Evolutionary conservation across 257 asterid species (phyloP).

Genomic region (Hygrophila difformis): DNA sequence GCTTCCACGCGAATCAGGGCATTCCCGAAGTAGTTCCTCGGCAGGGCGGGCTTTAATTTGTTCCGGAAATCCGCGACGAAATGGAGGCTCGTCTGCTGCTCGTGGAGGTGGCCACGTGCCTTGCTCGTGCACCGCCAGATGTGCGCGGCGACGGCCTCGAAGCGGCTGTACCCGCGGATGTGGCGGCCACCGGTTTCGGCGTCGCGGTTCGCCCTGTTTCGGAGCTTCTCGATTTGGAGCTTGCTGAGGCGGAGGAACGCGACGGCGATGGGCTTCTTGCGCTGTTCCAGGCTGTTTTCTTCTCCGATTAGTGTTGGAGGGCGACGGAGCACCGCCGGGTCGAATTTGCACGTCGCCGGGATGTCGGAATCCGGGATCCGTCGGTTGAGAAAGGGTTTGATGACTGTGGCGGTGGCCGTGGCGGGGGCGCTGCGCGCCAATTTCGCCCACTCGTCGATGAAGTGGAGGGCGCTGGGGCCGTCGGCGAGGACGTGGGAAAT

Average conservation of each 20-base stretch:
- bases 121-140: conserved; percentile 69
- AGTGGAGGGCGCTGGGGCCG: conserved; percentile 44
- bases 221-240: conserved; percentile 36
- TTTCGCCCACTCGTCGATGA: conserved; percentile 37
- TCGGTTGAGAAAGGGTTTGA: conserved; percentile 29
- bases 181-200: conserved; percentile 5
- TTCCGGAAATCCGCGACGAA: conserved; percentile 58
- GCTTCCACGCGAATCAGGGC: conserved; percentile 68
- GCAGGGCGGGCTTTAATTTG: conserved; percentile 49
- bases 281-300: conserved; percentile 32
- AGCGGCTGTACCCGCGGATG: conserved; percentile 44
- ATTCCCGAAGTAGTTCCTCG: conserved; percentile 63
- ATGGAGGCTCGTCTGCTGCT: conserved; percentile 50
- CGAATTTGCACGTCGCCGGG: conserved; percentile 13
- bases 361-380: conserved; percentile 16
- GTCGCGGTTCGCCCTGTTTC: conserved; percentile 28
- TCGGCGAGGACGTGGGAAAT: conserved; percentile 46
- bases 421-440: conserved; percentile 25
- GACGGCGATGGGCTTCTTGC: conserved; percentile 30
- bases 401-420: too few relatives aligned
- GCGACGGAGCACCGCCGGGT: conserved; percentile 36
- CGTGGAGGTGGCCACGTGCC: conserved; percentile 46
- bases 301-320: conserved; percentile 33
- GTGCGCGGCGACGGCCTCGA: conserved; percentile 68
- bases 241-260: conserved; percentile 27